A percentile compares a stretch with the other conserved stretches of the same genome.
phyloP scores from a whole-genome alignment of 768 basidiomycete genomes.

The Suillus subaureus region DNA sequence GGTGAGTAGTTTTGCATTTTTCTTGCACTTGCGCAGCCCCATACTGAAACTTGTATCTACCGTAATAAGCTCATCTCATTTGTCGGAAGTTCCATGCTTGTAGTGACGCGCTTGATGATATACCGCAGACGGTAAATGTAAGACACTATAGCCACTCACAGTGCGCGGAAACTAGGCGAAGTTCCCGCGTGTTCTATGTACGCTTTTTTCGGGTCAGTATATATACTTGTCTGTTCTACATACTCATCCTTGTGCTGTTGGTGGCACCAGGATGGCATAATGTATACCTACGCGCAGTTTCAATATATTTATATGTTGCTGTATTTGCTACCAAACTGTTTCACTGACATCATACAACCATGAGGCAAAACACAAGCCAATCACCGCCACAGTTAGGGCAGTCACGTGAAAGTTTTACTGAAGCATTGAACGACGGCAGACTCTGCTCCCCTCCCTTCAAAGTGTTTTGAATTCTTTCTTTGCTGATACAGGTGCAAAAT shows the following conservation, averaged over 20 bases:
- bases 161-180: not conserved
- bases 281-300: not conserved
- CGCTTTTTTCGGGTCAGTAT: not conserved
- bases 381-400: not conserved
- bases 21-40: not conserved
- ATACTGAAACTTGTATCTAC: not conserved
- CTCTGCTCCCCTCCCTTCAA: not conserved
- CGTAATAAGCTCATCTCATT: not conserved
- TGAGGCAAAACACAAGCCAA: too few species aligned
- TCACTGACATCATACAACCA: not conserved
- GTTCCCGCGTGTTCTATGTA: not conserved
- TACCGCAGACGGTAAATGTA: not conserved
- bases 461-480: not conserved
- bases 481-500: not conserved
- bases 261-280: not conserved
- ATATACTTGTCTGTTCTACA: not conserved
- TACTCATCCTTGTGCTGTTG: not conserved
- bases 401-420: not conserved
- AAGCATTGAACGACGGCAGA: too few species aligned
- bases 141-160: not conserved
- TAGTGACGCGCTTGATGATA: not conserved
- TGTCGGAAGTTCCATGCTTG: not conserved
- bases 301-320: not conserved
- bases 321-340: not conserved
- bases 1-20: slow-evolving; percentile 20